phyloP scores from a whole-genome alignment of 2,329 filamentous ascomycete genomes.

The Diatrype stigma region DNA sequence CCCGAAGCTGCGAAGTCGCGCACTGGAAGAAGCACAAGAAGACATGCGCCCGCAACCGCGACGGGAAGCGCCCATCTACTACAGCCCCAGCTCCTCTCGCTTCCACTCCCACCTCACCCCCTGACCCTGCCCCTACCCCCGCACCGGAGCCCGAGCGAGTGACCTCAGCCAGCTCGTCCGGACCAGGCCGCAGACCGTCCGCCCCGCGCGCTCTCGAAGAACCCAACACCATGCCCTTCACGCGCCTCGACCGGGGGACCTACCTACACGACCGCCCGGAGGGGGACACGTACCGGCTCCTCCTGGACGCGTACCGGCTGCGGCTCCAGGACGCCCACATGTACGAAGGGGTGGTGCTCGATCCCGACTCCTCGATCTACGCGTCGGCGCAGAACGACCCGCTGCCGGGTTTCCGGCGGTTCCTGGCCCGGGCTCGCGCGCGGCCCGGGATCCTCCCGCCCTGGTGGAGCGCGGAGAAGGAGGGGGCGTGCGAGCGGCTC shows the following conservation, averaged over 20 bases:
- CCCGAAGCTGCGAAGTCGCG: conserved; percentile 44
- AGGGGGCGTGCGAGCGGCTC: conserved; percentile 31
- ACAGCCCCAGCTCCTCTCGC: no score
- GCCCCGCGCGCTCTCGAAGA: no score
- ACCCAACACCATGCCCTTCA: conserved; percentile 38
- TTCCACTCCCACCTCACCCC: no score
- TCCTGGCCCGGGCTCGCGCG: conserved; percentile 10
- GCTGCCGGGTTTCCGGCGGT: conserved; percentile 31
- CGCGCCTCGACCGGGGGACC: conserved; percentile 32
- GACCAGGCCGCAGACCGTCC: no score
- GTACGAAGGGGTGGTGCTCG: conserved; percentile 22
- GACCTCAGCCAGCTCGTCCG: no score
- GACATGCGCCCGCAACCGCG: conserved; percentile 29
- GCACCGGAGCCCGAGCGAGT: no score
- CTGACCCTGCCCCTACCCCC: conserved; percentile 7
- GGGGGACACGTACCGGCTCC: conserved; percentile 38
- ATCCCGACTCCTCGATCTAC: conserved; percentile 30
- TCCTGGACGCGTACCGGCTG: conserved; percentile 47
- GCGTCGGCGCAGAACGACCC: conserved; percentile 14
- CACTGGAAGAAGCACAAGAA: conserved; percentile 49
- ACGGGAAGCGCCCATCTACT: conserved; percentile 3
- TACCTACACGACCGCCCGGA: conserved; percentile 42
- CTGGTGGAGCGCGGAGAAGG: conserved; percentile 41
- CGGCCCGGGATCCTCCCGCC: conserved; percentile 20
- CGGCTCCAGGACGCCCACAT: conserved; percentile 35